Base-by-base conservation (phyloP, 352 stramenopile species). In the Phytopythium cucurbitacearum region DNA sequence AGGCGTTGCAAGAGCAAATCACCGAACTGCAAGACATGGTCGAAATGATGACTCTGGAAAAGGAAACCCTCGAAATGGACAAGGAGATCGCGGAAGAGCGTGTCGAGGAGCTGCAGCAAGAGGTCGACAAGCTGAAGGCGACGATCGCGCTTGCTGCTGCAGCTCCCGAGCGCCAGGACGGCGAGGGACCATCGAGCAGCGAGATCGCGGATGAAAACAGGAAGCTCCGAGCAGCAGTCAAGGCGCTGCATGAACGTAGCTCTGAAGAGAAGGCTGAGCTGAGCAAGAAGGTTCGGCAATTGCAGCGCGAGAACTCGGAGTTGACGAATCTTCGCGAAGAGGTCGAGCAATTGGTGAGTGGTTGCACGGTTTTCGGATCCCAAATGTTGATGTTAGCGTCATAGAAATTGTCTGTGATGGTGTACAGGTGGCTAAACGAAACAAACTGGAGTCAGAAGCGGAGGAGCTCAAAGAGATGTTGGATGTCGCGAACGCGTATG, bases 401-500 rank as follows among this genome's bases (percentile, higher is more conserved):
- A 50, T 21, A 42, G 3, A 6, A 32, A 47, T 28, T 15, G 7
- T 65, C 10, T 53, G 4, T 49, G 7, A 4, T 41, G 13, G 21
- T 38, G 42, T 64, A 7, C 45, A 88, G 76, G 76, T 73, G 3
- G 61, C 58, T 33, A 89, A 87, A 51, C 76, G 76, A 28, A 68
- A 56, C 9, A 76, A 69, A 34, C 47, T 89, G 8, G 73, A 91
- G 49, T 60, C 51, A 8, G 80, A 94, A 58, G 65, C 79, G 0
- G 86, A 96, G 55, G 84, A 96, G 52, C 67, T 96, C 6, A 96
- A 94, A 56, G 84, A 93, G 48, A 73, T 92, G 53, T 61, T 96
- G 5, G 86, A 96, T 54, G 64, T 93, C 36, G 86, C 86, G 2
- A 92, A 88, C 35, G 86, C 81, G 0, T 96, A 96, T 53, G 86